Conservation (phyloP, 208 protist species). For the Borovskyia barvae region DNA sequence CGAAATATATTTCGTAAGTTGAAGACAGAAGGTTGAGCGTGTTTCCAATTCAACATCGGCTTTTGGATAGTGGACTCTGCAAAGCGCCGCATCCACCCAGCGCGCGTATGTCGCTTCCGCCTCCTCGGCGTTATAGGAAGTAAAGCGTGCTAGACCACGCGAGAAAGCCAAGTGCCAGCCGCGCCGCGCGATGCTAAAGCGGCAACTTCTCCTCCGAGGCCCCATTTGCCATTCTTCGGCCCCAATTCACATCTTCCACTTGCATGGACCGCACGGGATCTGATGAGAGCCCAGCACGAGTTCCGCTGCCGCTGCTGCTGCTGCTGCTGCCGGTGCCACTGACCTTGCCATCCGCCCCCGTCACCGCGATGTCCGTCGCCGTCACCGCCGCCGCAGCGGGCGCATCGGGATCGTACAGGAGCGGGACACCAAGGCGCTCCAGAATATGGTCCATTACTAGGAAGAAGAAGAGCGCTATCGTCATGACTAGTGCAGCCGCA, state of each 20-base stretch:
- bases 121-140: too few relatives aligned
- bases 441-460: conserved; percentile 31
- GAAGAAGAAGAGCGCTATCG: conserved; percentile 26
- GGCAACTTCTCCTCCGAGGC: not conserved
- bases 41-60: too few relatives aligned
- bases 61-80: too few relatives aligned
- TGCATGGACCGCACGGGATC: not conserved
- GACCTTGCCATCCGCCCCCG: too few relatives aligned
- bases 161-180: too few relatives aligned
- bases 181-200: too few relatives aligned
- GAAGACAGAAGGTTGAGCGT: too few relatives aligned
- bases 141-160: too few relatives aligned
- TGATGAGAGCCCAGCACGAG: too few relatives aligned
- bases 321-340: not conserved
- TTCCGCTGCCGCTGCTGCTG: not conserved
- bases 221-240: not conserved
- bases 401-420: conserved; percentile 18
- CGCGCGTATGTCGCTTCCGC: too few relatives aligned
- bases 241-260: not conserved
- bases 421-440: conserved; percentile 17
- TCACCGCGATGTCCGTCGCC: not conserved
- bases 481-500: conserved; percentile 28
- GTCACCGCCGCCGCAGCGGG: not conserved
- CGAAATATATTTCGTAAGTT: too few relatives aligned
- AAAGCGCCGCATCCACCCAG: too few relatives aligned